Conservation (phyloP, 352 stramenopile species). For the Lagenidium giganteum region DNA sequence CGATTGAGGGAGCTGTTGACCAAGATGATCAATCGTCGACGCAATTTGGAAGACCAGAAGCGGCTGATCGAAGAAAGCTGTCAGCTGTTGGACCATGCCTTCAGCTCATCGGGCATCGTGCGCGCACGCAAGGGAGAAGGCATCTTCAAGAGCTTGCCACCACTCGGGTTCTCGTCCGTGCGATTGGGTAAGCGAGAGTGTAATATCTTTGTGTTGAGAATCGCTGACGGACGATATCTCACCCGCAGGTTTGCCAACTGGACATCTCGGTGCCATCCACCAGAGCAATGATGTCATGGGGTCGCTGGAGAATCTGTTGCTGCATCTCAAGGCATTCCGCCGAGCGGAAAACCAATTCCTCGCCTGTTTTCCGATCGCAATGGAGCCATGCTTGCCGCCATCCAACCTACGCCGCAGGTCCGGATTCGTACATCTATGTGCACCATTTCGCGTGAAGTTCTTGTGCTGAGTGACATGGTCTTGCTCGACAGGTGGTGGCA, state of each 20-base stretch:
- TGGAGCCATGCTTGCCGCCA: slow-evolving; percentile 55
- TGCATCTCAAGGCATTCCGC: slow-evolving; percentile 42
- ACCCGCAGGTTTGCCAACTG: no score
- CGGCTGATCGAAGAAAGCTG: slow-evolving; percentile 38
- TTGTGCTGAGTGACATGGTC: not conserved
- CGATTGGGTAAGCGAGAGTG: slow-evolving; percentile 35
- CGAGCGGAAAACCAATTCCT: slow-evolving; percentile 42
- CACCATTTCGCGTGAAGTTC: not conserved
- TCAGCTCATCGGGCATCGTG: slow-evolving; percentile 53
- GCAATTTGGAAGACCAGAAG: slow-evolving; percentile 28
- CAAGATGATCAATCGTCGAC: no score
- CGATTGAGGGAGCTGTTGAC: slow-evolving; percentile 61
- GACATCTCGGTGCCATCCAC: no score
- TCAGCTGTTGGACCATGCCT: slow-evolving; percentile 42
- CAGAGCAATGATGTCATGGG: slow-evolving; percentile 36
- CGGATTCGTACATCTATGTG: no score
- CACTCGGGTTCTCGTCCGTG: slow-evolving; percentile 38
- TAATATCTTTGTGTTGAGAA: slow-evolving; percentile 5
- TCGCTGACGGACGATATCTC: slow-evolving; percentile 3
- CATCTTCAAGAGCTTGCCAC: slow-evolving; percentile 42
- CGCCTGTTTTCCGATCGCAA: slow-evolving; percentile 39
- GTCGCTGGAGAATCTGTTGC: slow-evolving; percentile 40
- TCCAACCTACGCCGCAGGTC: slow-evolving; percentile 68
- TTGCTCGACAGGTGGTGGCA: slow-evolving; percentile 45
- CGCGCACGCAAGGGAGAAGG: slow-evolving; percentile 47